Evolutionary conservation across 2,329 filamentous ascomycete genomes (phyloP), one percentile per base, ranked within the genome.

Genomic region (Fusarium robinianum): DNA sequence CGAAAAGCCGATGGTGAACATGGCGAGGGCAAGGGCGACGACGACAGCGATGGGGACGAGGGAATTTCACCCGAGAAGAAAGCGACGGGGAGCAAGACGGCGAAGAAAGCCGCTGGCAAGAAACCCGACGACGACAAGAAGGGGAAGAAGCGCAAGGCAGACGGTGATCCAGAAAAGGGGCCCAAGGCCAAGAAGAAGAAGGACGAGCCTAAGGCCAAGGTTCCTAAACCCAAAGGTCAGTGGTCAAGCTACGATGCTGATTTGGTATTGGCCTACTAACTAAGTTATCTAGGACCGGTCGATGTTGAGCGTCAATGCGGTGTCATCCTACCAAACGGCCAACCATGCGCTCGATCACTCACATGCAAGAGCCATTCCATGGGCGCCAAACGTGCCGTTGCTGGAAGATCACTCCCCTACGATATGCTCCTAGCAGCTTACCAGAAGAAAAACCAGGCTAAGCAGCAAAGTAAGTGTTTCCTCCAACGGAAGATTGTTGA

Each of bases 401-500:
- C 89, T 5, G 91, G 91, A 1, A 79, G 91, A 49, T 94, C 88
- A 30, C 72, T 95, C 47, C 91, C 91, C 2, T 96, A 96, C 63
- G 90, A 96, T 67, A 94, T 95, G 85, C 74, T 96, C 25, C 77
- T 96, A 24, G 84, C 87, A 10, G 85, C 87, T 6, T 94, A 94
- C 63, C 88, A 94, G 68, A 96, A 97, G 78, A 97, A 96, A 77
- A 99, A 99, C 62, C 94, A 97, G 68, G 94, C 94, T 15, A 95
- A 96, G 64, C 89, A 96, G 72, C 94, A 97, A 69, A 95, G 89
- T 91, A 77, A 72, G 85, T 79, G 29, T 25, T 40, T 11, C 25
- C 16, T 5, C 8, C 24, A 8, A 21, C 17, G n/a, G 35, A 23
- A 4, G 18, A n/a, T 5, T 17, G 32, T 46, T 46, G 16, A 48